phyloP scores from a whole-genome alignment of 208 protist genomes.

The Acanthamoeba sp. region DNA sequence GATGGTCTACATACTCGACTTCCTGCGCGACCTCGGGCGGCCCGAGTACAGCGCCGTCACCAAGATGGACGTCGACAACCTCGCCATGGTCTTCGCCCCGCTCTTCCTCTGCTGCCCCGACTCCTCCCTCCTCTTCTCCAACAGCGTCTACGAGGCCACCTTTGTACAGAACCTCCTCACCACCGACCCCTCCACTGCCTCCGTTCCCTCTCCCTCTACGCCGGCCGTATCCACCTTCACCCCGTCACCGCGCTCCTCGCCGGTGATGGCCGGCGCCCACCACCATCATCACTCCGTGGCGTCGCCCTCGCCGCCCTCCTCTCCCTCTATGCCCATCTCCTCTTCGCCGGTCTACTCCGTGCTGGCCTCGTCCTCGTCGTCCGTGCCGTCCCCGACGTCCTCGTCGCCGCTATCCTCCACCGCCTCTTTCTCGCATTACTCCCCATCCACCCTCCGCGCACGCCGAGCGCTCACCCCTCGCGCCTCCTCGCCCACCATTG shows the following conservation, averaged over 20 bases:
- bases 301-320: neutral
- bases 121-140: constrained; percentile 49
- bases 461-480: constrained; percentile 19
- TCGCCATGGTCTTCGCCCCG: constrained; percentile 65
- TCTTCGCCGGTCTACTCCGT: neutral
- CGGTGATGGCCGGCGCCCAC: neutral
- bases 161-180: constrained; percentile 68
- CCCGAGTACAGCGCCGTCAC: constrained; percentile 41
- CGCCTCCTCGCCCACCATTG: neutral
- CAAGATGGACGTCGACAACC: constrained; percentile 70
- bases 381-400: neutral
- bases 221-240: neutral
- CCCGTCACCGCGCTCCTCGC: constrained; percentile 6
- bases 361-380: neutral
- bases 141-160: constrained; percentile 50
- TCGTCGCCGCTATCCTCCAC: neutral
- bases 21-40: neutral
- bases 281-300: neutral
- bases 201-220: neutral
- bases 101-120: constrained; percentile 74
- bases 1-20: constrained; percentile 50
- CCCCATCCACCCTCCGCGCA: neutral
- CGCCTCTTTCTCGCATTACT: neutral
- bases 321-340: neutral
- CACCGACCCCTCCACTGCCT: neutral